Conservation (phyloP, 768 basidiomycete species). For the Russula sp. region DNA sequence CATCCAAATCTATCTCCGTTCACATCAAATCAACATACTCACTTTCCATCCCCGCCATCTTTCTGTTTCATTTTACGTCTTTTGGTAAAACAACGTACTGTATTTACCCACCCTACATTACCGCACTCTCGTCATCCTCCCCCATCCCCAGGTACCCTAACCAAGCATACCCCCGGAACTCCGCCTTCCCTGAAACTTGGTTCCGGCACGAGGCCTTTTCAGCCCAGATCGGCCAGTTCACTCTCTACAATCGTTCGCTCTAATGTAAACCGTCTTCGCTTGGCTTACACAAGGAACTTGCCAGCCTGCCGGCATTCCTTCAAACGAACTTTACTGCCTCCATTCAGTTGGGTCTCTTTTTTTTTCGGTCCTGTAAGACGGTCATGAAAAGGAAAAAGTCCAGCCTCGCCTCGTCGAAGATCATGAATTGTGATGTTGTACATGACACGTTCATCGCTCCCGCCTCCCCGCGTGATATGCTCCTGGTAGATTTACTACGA, state of each 20-base stretch:
- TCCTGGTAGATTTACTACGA: slow-evolving; percentile 12
- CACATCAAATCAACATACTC: slow-evolving; percentile 18
- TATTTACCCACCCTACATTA: slow-evolving; percentile 14
- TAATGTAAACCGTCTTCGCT: slow-evolving; percentile 9
- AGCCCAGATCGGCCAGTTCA: slow-evolving; percentile 13
- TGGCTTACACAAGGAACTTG: slow-evolving; percentile 1
- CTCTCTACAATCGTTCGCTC: slow-evolving; percentile 9
- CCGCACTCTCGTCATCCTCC: slow-evolving; percentile 9
- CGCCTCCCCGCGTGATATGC: slow-evolving; percentile 7
- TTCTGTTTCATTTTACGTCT: slow-evolving; percentile 19
- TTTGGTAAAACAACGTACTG: slow-evolving; percentile 19
- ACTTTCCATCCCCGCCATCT: slow-evolving; percentile 18
- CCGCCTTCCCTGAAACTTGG: slow-evolving; percentile 11
- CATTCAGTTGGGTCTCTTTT: not conserved
- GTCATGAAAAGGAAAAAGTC: not conserved
- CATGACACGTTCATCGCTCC: slow-evolving; percentile 9
- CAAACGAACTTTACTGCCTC: slow-evolving; percentile 10
- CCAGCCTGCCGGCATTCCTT: slow-evolving; percentile 14
- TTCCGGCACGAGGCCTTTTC: slow-evolving; percentile 5
- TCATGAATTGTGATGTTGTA: not conserved
- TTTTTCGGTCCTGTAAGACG: not conserved
- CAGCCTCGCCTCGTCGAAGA: slow-evolving; percentile 1
- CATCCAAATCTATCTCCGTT: slow-evolving; percentile 21
- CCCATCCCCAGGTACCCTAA: slow-evolving; percentile 16
- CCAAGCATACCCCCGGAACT: slow-evolving; percentile 18